Percentiles rank a stretch among this genome's conserved stretches.
Evolutionary conservation across 345 rosid species (phyloP).

Genomic region (Schrenkiella parvula): DNA sequence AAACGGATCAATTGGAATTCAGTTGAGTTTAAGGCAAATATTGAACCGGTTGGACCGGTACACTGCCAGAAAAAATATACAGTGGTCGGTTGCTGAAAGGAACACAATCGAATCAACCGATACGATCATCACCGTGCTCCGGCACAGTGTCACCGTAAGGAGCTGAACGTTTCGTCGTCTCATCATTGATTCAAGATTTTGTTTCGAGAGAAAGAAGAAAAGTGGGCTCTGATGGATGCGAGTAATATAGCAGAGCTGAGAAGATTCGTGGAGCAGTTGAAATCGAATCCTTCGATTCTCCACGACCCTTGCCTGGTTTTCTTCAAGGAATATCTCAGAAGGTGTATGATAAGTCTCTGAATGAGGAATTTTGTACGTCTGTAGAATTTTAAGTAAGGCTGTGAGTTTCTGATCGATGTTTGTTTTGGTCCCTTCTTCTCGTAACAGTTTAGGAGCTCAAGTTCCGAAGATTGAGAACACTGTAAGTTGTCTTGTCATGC

Average conservation of each 20-base stretch:
- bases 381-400: neutral
- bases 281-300: constrained; percentile 59
- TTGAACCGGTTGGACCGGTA: constrained; percentile 11
- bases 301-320: constrained; percentile 56
- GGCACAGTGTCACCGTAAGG: neutral
- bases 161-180: neutral
- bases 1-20: too few species aligned
- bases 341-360: constrained; percentile 30
- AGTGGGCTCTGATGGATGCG: constrained; percentile 37
- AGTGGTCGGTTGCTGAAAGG: too few species aligned
- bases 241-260: constrained; percentile 43
- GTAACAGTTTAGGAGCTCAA: constrained; percentile 68
- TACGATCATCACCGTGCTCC: neutral
- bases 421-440: neutral
- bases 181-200: neutral
- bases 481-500: constrained; percentile 37
- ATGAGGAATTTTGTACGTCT: neutral
- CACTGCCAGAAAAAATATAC: too few species aligned
- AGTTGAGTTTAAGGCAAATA: neutral
- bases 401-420: constrained; percentile 14
- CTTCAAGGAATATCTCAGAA: constrained; percentile 64
- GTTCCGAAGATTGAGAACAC: constrained; percentile 46
- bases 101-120: neutral
- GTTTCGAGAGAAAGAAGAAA: neutral
- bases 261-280: constrained; percentile 47